Evolutionary conservation across 139 green algal species (phyloP), one percentile per base, ranked within the genome.

Genomic region (Chlorella vulgaris): DNA sequence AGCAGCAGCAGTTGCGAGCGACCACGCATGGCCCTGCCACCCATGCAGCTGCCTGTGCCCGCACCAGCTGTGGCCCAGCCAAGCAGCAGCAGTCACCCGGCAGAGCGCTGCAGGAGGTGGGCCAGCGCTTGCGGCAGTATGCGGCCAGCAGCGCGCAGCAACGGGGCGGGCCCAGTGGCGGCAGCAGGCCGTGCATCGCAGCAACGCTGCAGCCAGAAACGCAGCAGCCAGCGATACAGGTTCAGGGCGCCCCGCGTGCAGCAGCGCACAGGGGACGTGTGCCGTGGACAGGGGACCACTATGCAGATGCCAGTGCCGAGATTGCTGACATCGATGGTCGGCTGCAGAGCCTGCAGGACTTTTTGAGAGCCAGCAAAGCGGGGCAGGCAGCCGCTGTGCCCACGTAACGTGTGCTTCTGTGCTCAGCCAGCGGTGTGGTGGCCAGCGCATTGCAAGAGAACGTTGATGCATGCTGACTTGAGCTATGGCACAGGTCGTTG

Each of bases 311-410:
- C 7, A 92, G 80, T 35, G 80, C 86, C 33, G 94, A 96, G 80
- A 95, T 97, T 18, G 91, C 91, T 8, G 91, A 96, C 78, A 97
- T 97, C 24, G 94, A 97, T 83, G 83, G 82, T 7, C 88, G 94
- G 19, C 80, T 97, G 77, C 87, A 94, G 18, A 89, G 91, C 22
- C 84, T 97, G 58, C 94, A 97, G 79, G 89, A 81, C 33, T 97
- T 97, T 74, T 76, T 97, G 68, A 86, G 74, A 5, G 88, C 87
- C 47, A 92, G 91, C 24, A 97, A 95, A 74, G 65, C 65, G 6
- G 66, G 77, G 15, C 74, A 80, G 74, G 10, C 74, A 15, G 58
- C 62, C 22, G 35, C 51, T 3, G 53, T 36, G 50, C 73, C 51
- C 3, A 28, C 58, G 39, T 79, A 28, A 68, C 15, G 47, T 58